Base-by-base conservation (phyloP, 192 early-diverging fungal species). In the Dimargaris xerosporica region DNA sequence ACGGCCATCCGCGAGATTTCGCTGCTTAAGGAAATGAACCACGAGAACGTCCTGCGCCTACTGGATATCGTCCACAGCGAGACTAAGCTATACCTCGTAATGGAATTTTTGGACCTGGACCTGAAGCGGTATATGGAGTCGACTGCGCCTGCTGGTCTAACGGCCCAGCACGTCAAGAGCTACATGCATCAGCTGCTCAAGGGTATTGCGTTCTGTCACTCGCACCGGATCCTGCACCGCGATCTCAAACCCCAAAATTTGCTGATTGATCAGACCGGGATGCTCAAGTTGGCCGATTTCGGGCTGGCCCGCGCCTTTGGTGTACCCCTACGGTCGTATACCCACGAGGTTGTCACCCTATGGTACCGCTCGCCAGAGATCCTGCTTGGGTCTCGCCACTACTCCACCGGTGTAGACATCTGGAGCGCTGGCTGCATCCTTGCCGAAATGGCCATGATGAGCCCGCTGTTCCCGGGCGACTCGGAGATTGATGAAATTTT, bases 391-490 rank as follows among this genome's bases (percentile, higher is more conserved):
- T 96, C 93, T 46, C 82, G 90, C 61, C 89, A 86, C 67, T 98
- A 98, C 75, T 83, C 86, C 19, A 96, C 88, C 11, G 90, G 91
- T 25, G 96, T 98, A 64, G 95, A 98, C 66, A 94, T 98, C 31
- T 98, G 95, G 95, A 92, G 90, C 34, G 88, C 87, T 15, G 95
- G 95, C 44, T 98, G 95, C 71, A 98, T 98, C 69, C 93, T 98
- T 89, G 95, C 95, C 21, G 89, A 90, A 67, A 90, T 90, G 87
- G 86, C 76, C 66, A 80, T 83, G 7, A 88, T 88, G 0, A 72
- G 85, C 31, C 87, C 88, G 12, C 73, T 91, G 55, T 91, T 90
- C 68, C 84, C 89, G 13, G 89, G 89, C 58, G 83, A 82, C 30
- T 86, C 78, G 66, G 90, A 85, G 60, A 85, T 88, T 59, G 88